Base-by-base conservation (phyloP, 2,329 filamentous ascomycete species). In the Fusarium robinianum region DNA sequence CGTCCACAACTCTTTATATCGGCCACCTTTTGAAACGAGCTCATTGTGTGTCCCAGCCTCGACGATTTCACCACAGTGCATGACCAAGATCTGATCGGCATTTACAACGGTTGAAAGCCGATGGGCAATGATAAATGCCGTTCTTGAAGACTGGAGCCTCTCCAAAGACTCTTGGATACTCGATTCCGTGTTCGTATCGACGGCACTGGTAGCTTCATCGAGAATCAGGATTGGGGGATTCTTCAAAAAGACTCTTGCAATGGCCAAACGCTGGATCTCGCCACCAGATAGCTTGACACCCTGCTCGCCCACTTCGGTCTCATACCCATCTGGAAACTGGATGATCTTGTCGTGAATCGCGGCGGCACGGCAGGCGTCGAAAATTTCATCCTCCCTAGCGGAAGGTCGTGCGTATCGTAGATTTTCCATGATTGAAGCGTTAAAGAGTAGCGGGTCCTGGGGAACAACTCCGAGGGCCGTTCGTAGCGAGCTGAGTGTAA, bases 311-410 rank as follows among this genome's bases (percentile, higher is more conserved):
- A 79, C 71, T 27, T 64, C 58, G 7, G 73, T 72, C 14, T 68
- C 49, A 58, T 80, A 78, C 1, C 72, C 71, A 58, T 79, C 71
- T 0, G 79, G 71, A 55, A 87, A 84, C 1, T 65, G 70, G 38
- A 77, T 61, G 46, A 87, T 84, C 52, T 83, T 81, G 41, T 85
- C 78, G 63, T 87, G 83, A 17, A 87, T 78, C 2, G 77, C 75
- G 3, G 83, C 84, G 1, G 77, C 76, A 41, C 74, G 74, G 59
- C 82, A 85, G 0, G 83, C 84, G 3, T 76, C 76, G 34, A 77
- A 70, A 32, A 84, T 74, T 19, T 87, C 79, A 6, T 74, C 74
- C 29, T 85, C 77, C 0, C 77, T 81, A 2, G 83, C 82, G n/a
- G 76, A 72, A 2, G 80, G 74, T 8, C 76, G 75, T 2, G 80